These are phyloP conservation scores for Clarireedia sp. DNA, from an alignment of 2,329 filamentous ascomycete genomes.

Conservation along the genomic window DNA sequence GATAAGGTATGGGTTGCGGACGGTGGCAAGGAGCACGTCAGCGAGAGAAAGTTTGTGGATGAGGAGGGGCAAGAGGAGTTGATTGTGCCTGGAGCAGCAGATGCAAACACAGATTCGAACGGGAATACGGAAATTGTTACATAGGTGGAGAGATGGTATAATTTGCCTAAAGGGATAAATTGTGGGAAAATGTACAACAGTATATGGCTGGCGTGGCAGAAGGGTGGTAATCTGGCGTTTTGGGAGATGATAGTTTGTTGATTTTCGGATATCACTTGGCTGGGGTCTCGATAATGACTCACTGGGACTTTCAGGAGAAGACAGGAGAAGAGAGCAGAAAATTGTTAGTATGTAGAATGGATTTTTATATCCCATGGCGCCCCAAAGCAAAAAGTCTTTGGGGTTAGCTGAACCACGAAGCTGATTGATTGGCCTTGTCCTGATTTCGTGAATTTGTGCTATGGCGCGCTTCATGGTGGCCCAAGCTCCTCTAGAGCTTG, in stretches of 20 bases:
- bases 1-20: conserved; percentile 85
- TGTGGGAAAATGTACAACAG: conserved; percentile 17
- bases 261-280: conserved; percentile 9
- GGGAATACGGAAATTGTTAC: conserved; percentile 19
- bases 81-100: conserved; percentile 23
- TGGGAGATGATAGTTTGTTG: not conserved
- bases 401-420: conserved; percentile 7
- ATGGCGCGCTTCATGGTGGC: not conserved
- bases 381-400: conserved; percentile 23
- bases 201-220: conserved; percentile 2
- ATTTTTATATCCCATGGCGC: conserved; percentile 18
- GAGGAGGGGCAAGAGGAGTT: conserved; percentile 53
- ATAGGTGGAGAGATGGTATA: conserved; percentile 13
- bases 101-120: conserved; percentile 8
- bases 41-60: conserved; percentile 80
- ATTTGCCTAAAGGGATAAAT: conserved; percentile 11
- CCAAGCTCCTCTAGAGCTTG: too few relatives aligned
- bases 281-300: conserved; percentile 2
- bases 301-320: too few relatives aligned
- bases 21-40: conserved; percentile 58
- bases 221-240: conserved; percentile 15
- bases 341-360: conserved; percentile 20
- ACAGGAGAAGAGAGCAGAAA: too few relatives aligned
- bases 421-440: not conserved
- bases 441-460: not conserved